These are phyloP conservation scores for Cryptococcus sp. DNA, from an alignment of 1,284 basidiomycete genomes.

Conservation along the genomic window DNA sequence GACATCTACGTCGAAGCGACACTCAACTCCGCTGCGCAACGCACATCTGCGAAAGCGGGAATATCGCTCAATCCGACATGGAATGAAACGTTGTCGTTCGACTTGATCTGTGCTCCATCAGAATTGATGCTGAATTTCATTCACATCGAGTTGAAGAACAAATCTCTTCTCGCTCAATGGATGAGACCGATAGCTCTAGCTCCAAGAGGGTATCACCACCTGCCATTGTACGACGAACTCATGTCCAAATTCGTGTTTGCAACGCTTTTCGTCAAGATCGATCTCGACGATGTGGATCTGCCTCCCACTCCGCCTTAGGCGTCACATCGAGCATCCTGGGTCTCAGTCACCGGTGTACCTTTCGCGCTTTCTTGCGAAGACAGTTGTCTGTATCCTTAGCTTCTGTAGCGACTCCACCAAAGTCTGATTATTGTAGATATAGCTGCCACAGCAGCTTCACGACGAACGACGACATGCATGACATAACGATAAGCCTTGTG, in stretches of 20 bases:
- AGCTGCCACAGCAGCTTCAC: too few species aligned
- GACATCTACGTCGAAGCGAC: conserved; percentile 57
- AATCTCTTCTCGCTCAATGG: conserved; percentile 67
- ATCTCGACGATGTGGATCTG: conserved; percentile 19
- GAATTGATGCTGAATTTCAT: conserved; percentile 83
- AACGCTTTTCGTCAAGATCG: conserved; percentile 70
- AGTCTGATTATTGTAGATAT: too few species aligned
- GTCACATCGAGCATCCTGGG: too few species aligned
- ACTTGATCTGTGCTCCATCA: conserved; percentile 69
- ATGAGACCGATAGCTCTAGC: conserved; percentile 57
- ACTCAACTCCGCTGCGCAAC: conserved; percentile 16
- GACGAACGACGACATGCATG: too few species aligned
- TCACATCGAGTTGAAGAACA: conserved; percentile 71
- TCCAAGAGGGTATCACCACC: conserved; percentile 71
- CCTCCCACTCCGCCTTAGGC: too few species aligned
- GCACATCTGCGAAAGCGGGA: conserved; percentile 55
- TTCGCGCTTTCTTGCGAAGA: too few species aligned
- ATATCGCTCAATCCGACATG: conserved; percentile 90
- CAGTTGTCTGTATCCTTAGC: too few species aligned
- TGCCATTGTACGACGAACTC: conserved; percentile 79
- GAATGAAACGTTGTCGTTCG: conserved; percentile 70
- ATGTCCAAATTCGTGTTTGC: conserved; percentile 84
- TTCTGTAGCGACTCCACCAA: too few species aligned
- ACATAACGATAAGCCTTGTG: too few species aligned
- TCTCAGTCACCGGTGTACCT: too few species aligned